A percentile compares a stretch with the other conserved stretches of the same genome.
Evolutionary conservation across 805 yeast species (phyloP).

Genomic region (Spathaspora arborariae): DNA sequence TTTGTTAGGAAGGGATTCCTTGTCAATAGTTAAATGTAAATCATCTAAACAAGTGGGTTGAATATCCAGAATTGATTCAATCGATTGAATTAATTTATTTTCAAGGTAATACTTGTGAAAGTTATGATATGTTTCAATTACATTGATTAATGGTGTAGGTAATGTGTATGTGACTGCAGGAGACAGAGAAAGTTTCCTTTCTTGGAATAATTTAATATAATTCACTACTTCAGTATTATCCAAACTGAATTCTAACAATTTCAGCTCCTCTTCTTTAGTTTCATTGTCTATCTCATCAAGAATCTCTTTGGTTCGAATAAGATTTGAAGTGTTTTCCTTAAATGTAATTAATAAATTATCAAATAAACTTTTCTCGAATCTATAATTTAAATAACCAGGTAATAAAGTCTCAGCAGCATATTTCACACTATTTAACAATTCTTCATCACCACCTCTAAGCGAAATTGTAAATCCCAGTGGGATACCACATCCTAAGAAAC

Average conservation of each 20-base stretch:
- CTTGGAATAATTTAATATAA: conserved; percentile 36
- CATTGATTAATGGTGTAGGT: conserved; percentile 59
- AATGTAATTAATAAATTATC: conserved; percentile 16
- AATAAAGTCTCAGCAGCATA: conserved; percentile 77
- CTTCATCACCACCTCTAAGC: conserved; percentile 73
- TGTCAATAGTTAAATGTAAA: conserved; percentile 22
- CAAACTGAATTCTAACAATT: conserved; percentile 18
- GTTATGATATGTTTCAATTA: conserved; percentile 48
- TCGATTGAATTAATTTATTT: conserved; percentile 18
- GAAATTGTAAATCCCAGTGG: conserved; percentile 81
- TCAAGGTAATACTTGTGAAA: conserved; percentile 20
- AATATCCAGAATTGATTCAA: conserved; percentile 23
- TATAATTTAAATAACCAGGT: conserved; percentile 72
- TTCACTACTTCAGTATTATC: conserved; percentile 31
- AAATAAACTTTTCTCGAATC: conserved; percentile 55
- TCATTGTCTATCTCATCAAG: conserved; percentile 4
- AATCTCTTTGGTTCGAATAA: conserved; percentile 7
- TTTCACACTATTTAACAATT: conserved; percentile 61
- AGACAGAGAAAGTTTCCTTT: conserved; percentile 71
- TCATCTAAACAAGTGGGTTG: conserved; percentile 22
- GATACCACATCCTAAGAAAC: conserved; percentile 70
- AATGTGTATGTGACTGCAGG: conserved; percentile 75
- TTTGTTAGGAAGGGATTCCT: conserved; percentile 33
- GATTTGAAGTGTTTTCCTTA: conserved; percentile 7
- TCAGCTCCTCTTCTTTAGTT: conserved; percentile 10